Evolutionary conservation across 306 rosid genomes (phyloP), one percentile per base, ranked within the genome.

Genomic region (Lupinus albus): DNA sequence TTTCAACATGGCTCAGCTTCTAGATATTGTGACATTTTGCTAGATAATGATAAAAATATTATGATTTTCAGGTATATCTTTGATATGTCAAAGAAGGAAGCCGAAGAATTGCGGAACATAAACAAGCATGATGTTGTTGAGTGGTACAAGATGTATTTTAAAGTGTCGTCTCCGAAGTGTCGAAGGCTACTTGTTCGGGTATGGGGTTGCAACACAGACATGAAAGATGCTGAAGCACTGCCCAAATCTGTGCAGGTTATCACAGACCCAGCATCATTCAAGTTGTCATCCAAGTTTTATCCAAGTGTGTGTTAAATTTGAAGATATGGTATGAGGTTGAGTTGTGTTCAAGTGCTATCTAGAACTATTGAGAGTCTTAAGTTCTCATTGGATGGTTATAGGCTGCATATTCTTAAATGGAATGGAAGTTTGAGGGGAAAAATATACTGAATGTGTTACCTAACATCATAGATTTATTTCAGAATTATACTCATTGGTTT

Each of bases 151-250:
- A 79, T 64, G 5, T 93, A 93, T 73, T n/a, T 93, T 45, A 86
- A 79, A 53, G 81, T 36, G 8, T 61, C 94, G 3, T 89, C 98
- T 56, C 87, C 91, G 1, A 86, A 80, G 57, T 89, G 97, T 72
- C 80, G 98, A 44, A 78, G 88, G 48, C 91, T 93, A 2, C 79
- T 83, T 0, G 66, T 88, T 61, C 85, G 96, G 47, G 78, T 93
- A 63, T 93, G 98, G 98, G 98, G 98, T 76, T 86, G 97, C 85
- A 82, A 83, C 81, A 78, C 96, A 7, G 52, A 89, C 70, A 3
- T 70, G 73, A 83, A 79, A 75, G 94, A 84, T 21, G 85, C 78
- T 9, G 86, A 77, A 75, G 70, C 76, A 45, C 74, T 2, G 7
- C 8, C 76, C 0, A 54, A 80, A 70, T 69, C 91, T 10, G 81